These are phyloP conservation scores for Exophiala oligosperma DNA, from an alignment of 2,329 filamentous ascomycete genomes.

Conservation along the genomic window DNA sequence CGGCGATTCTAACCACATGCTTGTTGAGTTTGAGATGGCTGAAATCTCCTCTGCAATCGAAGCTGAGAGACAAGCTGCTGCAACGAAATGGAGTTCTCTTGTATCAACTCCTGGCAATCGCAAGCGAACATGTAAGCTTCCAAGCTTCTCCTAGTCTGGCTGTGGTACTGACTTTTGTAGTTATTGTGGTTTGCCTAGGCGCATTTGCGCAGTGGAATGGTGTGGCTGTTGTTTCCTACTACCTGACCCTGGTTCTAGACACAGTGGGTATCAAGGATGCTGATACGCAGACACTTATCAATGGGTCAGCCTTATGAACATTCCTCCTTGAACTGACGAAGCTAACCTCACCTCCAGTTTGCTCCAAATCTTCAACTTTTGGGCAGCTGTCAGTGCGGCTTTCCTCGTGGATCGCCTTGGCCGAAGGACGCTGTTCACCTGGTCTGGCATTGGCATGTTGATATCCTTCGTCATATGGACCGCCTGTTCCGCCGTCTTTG, in stretches of 20 bases:
- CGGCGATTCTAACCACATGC: slow-evolving; percentile 21
- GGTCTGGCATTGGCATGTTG: slow-evolving; percentile 45
- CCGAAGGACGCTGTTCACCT: slow-evolving; percentile 45
- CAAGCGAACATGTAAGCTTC: slow-evolving; percentile 36
- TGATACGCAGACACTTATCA: slow-evolving; percentile 43
- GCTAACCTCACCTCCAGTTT: slow-evolving; percentile 4
- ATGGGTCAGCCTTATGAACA: slow-evolving; percentile 27
- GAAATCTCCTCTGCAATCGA: slow-evolving; percentile 30
- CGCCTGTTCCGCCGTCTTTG: slow-evolving; percentile 38
- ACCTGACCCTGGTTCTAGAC: slow-evolving; percentile 39
- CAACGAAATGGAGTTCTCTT: slow-evolving; percentile 57
- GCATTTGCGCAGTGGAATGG: slow-evolving; percentile 60
- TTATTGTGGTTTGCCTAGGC: slow-evolving; percentile 54
- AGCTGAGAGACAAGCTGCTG: slow-evolving; percentile 21
- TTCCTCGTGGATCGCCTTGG: slow-evolving; percentile 42
- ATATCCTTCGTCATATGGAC: slow-evolving; percentile 44
- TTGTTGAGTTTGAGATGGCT: slow-evolving; percentile 32
- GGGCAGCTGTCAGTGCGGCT: slow-evolving; percentile 38
- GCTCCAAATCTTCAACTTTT: slow-evolving; percentile 42
- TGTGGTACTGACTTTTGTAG: slow-evolving; percentile 29
- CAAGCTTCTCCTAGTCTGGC: too few species aligned
- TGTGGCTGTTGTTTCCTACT: slow-evolving; percentile 46
- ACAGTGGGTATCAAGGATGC: slow-evolving; percentile 39
- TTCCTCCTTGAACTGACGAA: background rate
- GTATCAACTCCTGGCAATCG: slow-evolving; percentile 59